Evolutionary conservation across 2,329 filamentous ascomycete genomes (phyloP), one percentile per base, ranked within the genome.

Genomic region (Botrytis fabae): DNA sequence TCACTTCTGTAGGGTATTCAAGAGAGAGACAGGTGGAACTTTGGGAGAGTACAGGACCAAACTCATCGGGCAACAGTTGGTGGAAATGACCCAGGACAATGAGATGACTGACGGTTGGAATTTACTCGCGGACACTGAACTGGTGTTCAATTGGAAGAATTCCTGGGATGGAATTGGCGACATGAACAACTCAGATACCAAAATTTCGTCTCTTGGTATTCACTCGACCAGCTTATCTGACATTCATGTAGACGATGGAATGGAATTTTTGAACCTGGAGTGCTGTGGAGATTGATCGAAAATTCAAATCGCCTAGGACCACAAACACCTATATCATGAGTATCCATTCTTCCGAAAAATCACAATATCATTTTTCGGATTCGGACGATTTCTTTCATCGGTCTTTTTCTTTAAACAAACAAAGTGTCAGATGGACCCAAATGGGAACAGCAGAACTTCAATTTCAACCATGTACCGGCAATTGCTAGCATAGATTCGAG

Each of bases 1-100:
- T 80, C 87, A 90, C 77, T 87, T 90, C 69, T 86, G 89, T 76
- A 84, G 87, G 38, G 83, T 87, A 7, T 90, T 90, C 78, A 90
- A 88, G 80, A 85, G 84, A 77, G 84, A 83, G 61, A 48, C 74
- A 51, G 70, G 73, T 51, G 2, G 75, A 5, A 69, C 68, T 3
- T 69, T 62, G 59, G 75, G 74, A 20, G 76, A 74, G 25, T 73
- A 73, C 40, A 72, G 69, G 40, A 18, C 32, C n/a, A 57, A 57
- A 42, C 18, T 68, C 9, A 14, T 57, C 2, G 35, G 44, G 20
- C n/a, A 25, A 20, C 57, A 51, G 44, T 2, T 2, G 25, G 44
- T 38, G 60, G 35, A 71, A 57, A 32, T 22, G 2, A 6, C n/a
- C n/a, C 22, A 22, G 5, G 22, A 10, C n/a, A 42, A 42, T 14